Evolutionary conservation across 129 eudicot species (phyloP), one percentile per base, ranked within the genome.

Genomic region (Saussurea involucrata): DNA sequence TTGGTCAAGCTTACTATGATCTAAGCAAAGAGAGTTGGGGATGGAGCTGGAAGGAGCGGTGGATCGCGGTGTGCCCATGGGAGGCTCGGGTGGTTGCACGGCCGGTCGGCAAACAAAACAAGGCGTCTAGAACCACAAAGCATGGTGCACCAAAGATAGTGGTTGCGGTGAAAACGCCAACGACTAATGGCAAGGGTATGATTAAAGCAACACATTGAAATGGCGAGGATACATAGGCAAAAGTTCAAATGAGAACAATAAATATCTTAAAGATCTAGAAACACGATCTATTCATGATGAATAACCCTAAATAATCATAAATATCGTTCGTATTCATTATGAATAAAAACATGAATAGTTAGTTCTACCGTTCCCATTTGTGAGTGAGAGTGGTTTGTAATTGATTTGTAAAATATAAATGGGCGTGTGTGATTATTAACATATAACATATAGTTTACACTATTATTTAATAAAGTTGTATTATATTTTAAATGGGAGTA

Each of bases 1-100:
- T 78, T 25, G 90, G 93, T 20, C 93, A 88, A 74, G 87, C 88
- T 76, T 88, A 86, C 70, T 88, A 81, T 44, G 86, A 88, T 69
- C 77, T 88, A 27, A 72, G 93, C 76, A 88, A 86, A 69, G 88
- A 84, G 66, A 73, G 87, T 66, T 86, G 93, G 90, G 90, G 93
- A 4, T 89, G 93, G 93, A 88, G 93, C 66, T 88, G 93, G 93
- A 88, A 34, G 76, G 90, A 88, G 80, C 74, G 88, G 25, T 86
- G 90, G 90, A 85, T 86, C 2, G 90, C 90, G 1, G 84, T 82
- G 64, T 83, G 90, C 77, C 90, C 90, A 34, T 86, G 90, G 90
- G 93, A 86, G 81, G 84, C 85, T 53, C 85, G 86, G 81, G 88
- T 78, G 67, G 76, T 81, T 44, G 55, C 84, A 8, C 70, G 68